Percentiles rank a stretch among this genome's conserved stretches.
Evolutionary conservation across 352 stramenopile genomes (phyloP).

Genomic region (Phytophthora litchii): DNA sequence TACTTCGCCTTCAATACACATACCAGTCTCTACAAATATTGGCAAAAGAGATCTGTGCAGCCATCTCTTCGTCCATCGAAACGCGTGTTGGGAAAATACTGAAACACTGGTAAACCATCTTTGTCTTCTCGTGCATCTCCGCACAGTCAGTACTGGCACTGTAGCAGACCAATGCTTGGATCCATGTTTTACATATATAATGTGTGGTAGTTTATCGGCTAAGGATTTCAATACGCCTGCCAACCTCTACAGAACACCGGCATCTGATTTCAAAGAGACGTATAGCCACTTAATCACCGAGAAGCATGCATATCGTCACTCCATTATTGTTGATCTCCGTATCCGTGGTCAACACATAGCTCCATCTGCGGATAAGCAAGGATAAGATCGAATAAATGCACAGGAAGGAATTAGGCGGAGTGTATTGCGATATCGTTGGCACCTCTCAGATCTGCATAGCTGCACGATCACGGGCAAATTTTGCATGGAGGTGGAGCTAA

Average conservation of each 20-base stretch:
- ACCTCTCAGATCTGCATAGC: slow-evolving; percentile 9
- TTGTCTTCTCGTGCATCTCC: neutral
- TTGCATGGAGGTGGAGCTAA: slow-evolving; percentile 10
- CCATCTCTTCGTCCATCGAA: too few species aligned
- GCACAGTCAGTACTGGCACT: too few species aligned
- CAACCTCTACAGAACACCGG: slow-evolving; percentile 7
- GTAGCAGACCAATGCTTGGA: too few species aligned
- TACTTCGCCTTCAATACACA: too few species aligned
- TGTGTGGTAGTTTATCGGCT: too few species aligned
- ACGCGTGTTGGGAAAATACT: too few species aligned
- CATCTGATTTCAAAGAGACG: slow-evolving; percentile 19
- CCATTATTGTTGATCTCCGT: slow-evolving; percentile 3
- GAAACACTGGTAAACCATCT: slow-evolving; percentile 5
- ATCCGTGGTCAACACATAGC: slow-evolving; percentile 1
- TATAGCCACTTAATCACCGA: slow-evolving; percentile 21
- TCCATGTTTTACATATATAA: too few species aligned
- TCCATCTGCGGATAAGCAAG: neutral
- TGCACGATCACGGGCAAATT: slow-evolving; percentile 32
- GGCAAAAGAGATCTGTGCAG: too few species aligned
- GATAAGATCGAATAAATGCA: slow-evolving; percentile 10
- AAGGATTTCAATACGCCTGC: slow-evolving; percentile 1
- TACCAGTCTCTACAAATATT: too few species aligned
- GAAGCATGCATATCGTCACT: slow-evolving; percentile 10
- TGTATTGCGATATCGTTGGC: slow-evolving; percentile 8
- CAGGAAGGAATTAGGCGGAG: neutral